phyloP scores from a whole-genome alignment of 2,329 filamentous ascomycete genomes.

The Passalora sequoiae region DNA sequence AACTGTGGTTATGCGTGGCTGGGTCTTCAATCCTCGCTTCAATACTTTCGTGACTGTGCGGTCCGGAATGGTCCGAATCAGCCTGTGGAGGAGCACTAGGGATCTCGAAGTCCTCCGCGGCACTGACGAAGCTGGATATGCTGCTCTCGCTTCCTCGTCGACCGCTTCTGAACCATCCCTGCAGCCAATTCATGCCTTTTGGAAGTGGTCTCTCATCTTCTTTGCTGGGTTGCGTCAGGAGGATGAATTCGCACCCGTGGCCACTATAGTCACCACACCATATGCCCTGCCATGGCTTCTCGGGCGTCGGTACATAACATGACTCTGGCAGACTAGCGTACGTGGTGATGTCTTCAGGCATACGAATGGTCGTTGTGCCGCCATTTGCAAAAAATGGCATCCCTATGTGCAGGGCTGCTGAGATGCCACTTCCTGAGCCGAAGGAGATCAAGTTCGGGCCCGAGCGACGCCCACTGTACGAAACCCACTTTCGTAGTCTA shows the following conservation, averaged over 20 bases:
- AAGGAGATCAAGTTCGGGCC: constrained; percentile 26
- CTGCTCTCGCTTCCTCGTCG: constrained; percentile 18
- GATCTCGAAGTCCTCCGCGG: constrained; percentile 10
- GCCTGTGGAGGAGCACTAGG: background rate
- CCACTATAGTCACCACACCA: constrained; percentile 87
- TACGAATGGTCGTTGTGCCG: constrained; percentile 42
- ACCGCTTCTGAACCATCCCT: constrained; percentile 28
- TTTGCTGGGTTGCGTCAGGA: constrained; percentile 68
- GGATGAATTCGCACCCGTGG: constrained; percentile 83
- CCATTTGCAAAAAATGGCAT: constrained; percentile 20
- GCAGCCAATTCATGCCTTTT: constrained; percentile 31
- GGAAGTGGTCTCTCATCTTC: constrained; percentile 37
- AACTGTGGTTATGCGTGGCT: background rate
- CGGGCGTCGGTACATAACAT: constrained; percentile 72
- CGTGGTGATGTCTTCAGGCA: constrained; percentile 52
- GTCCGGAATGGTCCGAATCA: constrained; percentile 15
- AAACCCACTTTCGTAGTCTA: constrained; percentile 69
- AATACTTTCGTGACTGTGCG: background rate
- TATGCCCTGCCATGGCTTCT: constrained; percentile 82
- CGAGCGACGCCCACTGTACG: constrained; percentile 47
- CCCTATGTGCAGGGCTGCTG: constrained; percentile 29
- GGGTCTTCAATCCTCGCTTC: background rate
- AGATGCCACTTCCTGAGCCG: constrained; percentile 20
- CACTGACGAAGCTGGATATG: constrained; percentile 20
- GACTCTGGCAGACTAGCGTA: constrained; percentile 69